Evolutionary conservation across 176 grass and related monocot genomes (phyloP).

Genomic region (Aegilops bicornis): DNA sequence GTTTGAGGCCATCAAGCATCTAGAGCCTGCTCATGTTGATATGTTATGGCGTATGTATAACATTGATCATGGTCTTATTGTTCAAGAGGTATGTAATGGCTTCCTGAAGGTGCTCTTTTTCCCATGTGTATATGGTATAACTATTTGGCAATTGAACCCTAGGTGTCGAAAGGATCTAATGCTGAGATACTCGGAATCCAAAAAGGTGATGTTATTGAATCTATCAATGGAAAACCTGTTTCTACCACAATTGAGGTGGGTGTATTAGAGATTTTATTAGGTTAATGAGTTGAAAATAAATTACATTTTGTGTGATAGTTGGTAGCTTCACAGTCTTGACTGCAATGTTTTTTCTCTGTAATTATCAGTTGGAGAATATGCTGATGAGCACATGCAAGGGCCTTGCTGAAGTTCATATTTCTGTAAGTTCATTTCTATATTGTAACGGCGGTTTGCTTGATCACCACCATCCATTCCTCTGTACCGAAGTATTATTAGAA

Average conservation of each 20-base stretch:
- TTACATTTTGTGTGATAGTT: not conserved
- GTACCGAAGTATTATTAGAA: not conserved
- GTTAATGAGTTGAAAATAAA: not conserved
- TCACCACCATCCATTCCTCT: not conserved
- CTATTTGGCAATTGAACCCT: not conserved
- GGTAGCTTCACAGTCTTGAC: not conserved
- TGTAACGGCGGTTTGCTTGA: not conserved
- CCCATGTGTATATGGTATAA: not conserved
- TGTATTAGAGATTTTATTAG: not conserved
- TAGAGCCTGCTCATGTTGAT: not conserved
- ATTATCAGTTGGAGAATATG: conserved; percentile 18
- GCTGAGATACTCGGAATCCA: not conserved
- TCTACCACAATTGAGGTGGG: not conserved
- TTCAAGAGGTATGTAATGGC: not conserved
- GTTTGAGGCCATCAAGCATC: conserved; percentile 13
- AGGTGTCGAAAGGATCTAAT: conserved; percentile 8
- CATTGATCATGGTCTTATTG: conserved; percentile 15
- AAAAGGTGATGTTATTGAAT: conserved; percentile 8
- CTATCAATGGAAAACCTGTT: not conserved
- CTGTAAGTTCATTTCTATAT: not conserved
- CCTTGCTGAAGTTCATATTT: not conserved
- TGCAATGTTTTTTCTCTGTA: not conserved
- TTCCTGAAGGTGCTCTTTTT: not conserved
- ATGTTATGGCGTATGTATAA: not conserved
- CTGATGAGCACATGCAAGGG: not conserved